Evolutionary conservation across 164 flowering plant species (phyloP), one percentile per base, ranked within the genome.

Genomic region (Aristolochia contorta): DNA sequence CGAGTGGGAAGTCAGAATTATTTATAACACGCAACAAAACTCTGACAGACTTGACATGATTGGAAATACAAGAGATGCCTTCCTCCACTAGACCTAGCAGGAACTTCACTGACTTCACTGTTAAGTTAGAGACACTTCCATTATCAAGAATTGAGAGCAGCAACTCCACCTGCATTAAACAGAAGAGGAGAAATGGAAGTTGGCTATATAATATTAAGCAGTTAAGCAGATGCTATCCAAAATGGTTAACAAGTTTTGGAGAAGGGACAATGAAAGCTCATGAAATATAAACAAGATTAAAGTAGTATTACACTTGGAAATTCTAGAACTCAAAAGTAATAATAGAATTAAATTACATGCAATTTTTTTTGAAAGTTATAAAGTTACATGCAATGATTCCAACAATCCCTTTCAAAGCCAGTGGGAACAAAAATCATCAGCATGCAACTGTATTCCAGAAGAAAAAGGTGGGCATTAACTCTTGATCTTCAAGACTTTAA

Each of bases 31-130:
- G 64, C 58, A 80, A 56, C 65, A 89, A 72, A 21, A 54, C 56
- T 57, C 57, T 60, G 47, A 78, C n/a, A 16, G 62, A 46, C 30
- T 55, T 48, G 27, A 52, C 69, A 70, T 60, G 53, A 25, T 71
- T 18, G 47, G 73, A 67, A 68, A 65, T 59, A 47, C 58, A 48
- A 65, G 56, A 64, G 46, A 64, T 58, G 59, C 83, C 82, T 67
- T 67, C 68, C 47, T 20, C 67, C 57, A 67, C 47, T 6, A 86
- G 67, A 61, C 68, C 66, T 58, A 63, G 60, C 37, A 84, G 61
- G 66, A 94, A 84, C 67, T 75, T 80, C 63, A 86, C 55, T 20
- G 85, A 79, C 56, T 67, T 72, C 16, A 68, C 70, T 75, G 69
- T 77, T 51, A 85, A n/a, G 22, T 20, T 64, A 64, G 69, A 57